These are phyloP conservation scores for Anisodus acutangulus DNA, from an alignment of 257 asterid species.

Conservation along the genomic window DNA sequence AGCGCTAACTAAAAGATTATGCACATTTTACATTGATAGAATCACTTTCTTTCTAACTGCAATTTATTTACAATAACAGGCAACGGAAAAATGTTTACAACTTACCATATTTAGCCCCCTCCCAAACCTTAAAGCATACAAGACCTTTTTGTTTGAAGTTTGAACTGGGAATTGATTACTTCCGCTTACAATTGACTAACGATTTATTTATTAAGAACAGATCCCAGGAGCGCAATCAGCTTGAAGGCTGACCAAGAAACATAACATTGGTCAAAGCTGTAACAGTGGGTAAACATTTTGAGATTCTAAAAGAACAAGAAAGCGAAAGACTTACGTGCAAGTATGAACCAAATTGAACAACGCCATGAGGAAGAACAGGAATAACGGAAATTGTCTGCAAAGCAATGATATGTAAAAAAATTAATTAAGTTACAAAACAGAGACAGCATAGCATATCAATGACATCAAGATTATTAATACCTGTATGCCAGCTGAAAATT, in stretches of 20 bases:
- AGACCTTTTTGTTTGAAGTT: constrained; percentile 12
- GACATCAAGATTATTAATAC: constrained; percentile 40
- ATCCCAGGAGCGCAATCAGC: not conserved
- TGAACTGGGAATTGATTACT: not conserved
- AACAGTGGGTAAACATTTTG: not conserved
- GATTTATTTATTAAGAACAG: not conserved
- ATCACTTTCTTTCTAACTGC: not conserved
- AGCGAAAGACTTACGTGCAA: constrained; percentile 45
- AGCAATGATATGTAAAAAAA: constrained; percentile 1
- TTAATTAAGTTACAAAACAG: not conserved
- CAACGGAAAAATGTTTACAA: not conserved
- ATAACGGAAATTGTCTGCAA: constrained; percentile 82
- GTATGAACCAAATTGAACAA: constrained; percentile 86
- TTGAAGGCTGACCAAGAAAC: not conserved
- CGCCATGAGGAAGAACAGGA: constrained; percentile 94
- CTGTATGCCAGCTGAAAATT: constrained; percentile 92
- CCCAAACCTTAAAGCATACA: not conserved
- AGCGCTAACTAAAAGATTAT: not conserved
- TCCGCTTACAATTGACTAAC: not conserved
- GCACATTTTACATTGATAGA: not conserved
- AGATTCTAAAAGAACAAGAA: constrained; percentile 7
- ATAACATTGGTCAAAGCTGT: not conserved
- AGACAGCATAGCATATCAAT: not conserved
- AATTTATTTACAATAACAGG: not conserved
- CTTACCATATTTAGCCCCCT: not conserved